Conservation (phyloP, 129 eudicot species). For the Arctium lappa region DNA sequence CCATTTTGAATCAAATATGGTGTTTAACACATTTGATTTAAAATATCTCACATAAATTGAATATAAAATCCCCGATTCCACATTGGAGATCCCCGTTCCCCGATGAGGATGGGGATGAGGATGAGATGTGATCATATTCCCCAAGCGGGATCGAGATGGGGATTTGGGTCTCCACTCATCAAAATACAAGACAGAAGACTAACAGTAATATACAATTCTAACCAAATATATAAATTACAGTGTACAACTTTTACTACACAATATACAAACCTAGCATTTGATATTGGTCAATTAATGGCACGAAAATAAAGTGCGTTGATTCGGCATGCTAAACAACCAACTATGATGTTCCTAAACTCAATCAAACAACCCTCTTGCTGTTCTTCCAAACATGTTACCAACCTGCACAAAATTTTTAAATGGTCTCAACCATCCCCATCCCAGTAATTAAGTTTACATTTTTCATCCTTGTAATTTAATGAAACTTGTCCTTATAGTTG, state of each 20-base stretch:
- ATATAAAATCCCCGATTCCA: too few species aligned
- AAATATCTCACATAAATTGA: too few species aligned
- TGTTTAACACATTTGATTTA: too few species aligned
- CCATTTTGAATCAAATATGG: too few species aligned
- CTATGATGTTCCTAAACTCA: conserved; percentile 7
- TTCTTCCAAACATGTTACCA: conserved; percentile 68
- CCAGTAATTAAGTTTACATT: background rate
- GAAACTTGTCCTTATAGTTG: background rate
- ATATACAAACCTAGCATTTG: background rate
- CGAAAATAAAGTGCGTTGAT: background rate
- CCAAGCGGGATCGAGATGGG: too few species aligned
- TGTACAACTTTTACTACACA: background rate
- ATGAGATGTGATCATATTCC: too few species aligned
- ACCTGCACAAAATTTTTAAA: conserved; percentile 43
- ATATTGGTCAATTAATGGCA: background rate
- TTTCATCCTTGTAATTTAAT: background rate
- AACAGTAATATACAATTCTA: too few species aligned
- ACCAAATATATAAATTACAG: too few species aligned
- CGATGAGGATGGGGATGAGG: too few species aligned
- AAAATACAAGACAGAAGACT: background rate
- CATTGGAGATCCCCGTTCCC: too few species aligned
- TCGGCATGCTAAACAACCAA: background rate
- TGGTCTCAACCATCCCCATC: background rate
- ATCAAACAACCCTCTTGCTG: conserved; percentile 67
- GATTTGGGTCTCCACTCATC: too few species aligned